Base-by-base conservation (phyloP, 73 alveolate species). In the Paramecium biaurelia region DNA sequence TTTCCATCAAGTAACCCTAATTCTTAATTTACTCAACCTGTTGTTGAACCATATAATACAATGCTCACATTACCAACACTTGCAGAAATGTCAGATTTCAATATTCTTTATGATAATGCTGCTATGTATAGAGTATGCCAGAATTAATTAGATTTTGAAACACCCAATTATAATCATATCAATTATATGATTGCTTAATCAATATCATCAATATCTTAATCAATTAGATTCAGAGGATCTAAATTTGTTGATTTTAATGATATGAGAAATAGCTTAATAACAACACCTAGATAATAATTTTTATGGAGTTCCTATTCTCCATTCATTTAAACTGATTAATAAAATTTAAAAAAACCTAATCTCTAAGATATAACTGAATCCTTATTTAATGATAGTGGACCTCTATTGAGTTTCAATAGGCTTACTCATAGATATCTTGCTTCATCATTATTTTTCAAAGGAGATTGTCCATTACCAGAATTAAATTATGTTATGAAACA, bases 141-240 rank as follows among this genome's bases (percentile, higher is more conserved):
- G 20, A 63, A 63, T 23, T 26, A 63, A 63, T 32, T 63, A 6
- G 15, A 32, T 23, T 32, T 23, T 5, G 45, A 26, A 23, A 30
- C 21, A 3, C 84, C 84, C 2, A 63, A 24, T 63, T 63, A 2
- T 26, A 30, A 12, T 63, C 41, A 63, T 63, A 4, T 63, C 9
- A 63, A 63, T 32, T 63, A 26, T 14, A 63, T 63, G 84, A 63
- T 63, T 63, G 84, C 84, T 63, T 63, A 63, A 63, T 5, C 84
- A 4, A 21, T 63, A 26, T 63, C 84, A 63, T 63, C 84, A 26
- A 63, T 63, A 3, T 7, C 49, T 11, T 30, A 63, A 63, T 63
- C 84, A 63, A 63, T 63, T 63, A 63, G 84, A 63, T 63, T 63
- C 12, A 26, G 45, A 63, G 84, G 84, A 0, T 6, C 84, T 12